Conservation (phyloP, 73 alveolate genomes). For the Paramecium primaurelia region DNA sequence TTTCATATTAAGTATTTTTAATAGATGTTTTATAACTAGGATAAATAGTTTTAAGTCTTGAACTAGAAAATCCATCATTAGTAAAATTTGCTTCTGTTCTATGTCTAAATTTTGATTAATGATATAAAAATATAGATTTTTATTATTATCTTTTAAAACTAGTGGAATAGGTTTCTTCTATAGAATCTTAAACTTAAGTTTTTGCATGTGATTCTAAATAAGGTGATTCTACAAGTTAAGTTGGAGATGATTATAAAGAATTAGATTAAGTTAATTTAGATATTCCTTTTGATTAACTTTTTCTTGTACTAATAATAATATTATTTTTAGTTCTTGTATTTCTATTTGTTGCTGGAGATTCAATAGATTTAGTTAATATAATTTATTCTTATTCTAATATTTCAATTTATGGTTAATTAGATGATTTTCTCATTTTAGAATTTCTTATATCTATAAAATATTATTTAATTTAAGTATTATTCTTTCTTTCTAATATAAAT, state of each 20-base stretch:
- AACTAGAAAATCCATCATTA: slow-evolving; percentile 27
- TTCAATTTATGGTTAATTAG: not conserved
- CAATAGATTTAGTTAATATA: not conserved
- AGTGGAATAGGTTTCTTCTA: not conserved
- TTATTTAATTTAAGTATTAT: not conserved
- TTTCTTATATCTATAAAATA: not conserved
- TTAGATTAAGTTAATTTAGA: not conserved
- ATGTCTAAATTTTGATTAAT: not conserved
- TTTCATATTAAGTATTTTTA: not conserved
- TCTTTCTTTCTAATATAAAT: not conserved
- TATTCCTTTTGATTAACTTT: not conserved
- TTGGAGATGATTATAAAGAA: not conserved
- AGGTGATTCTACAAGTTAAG: not conserved
- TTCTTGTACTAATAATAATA: not conserved
- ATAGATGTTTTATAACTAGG: slow-evolving; percentile 11
- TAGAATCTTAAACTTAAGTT: not conserved
- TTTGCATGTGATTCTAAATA: not conserved
- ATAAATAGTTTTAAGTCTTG: not conserved
- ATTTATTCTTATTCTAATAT: not conserved
- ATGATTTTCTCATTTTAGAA: not conserved
- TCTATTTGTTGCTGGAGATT: not conserved
- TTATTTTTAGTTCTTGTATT: not conserved
- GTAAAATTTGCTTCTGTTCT: not conserved
- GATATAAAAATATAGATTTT: not conserved
- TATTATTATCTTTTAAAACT: not conserved